These are phyloP conservation scores for Sporodiniella umbellata DNA, from an alignment of 371 early-diverging fungal genomes.

Conservation along the genomic window DNA sequence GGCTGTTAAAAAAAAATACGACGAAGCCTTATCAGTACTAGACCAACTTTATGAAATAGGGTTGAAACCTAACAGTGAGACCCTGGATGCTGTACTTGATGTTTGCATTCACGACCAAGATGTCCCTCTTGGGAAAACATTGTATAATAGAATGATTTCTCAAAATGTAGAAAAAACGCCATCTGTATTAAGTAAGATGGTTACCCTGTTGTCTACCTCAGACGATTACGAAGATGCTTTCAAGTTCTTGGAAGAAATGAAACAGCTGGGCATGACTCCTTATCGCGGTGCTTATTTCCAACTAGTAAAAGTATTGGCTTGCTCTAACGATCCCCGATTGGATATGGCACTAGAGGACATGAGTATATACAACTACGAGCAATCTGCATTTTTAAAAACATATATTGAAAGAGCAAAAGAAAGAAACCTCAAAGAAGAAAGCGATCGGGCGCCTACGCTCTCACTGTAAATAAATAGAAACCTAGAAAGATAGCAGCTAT, in stretches of 20 bases:
- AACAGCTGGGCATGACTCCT: slow-evolving; percentile 57
- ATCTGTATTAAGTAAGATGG: slow-evolving; percentile 58
- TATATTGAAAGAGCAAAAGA: slow-evolving; percentile 10
- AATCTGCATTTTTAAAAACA: slow-evolving; percentile 9
- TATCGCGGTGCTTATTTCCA: slow-evolving; percentile 53
- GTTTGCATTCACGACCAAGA: slow-evolving; percentile 52
- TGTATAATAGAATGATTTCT: slow-evolving; percentile 39
- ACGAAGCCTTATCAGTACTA: slow-evolving; percentile 44
- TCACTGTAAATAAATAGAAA: too few relatives aligned
- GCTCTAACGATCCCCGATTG: slow-evolving; percentile 61
- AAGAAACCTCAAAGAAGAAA: too few relatives aligned
- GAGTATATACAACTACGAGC: slow-evolving; percentile 56
- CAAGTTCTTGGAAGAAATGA: slow-evolving; percentile 71
- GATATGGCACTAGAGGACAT: slow-evolving; percentile 65
- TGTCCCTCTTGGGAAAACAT: slow-evolving; percentile 37
- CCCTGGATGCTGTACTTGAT: slow-evolving; percentile 58
- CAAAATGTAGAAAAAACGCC: slow-evolving; percentile 37
- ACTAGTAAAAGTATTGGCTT: slow-evolving; percentile 60
- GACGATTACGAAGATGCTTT: slow-evolving; percentile 77
- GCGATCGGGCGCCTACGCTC: too few relatives aligned
- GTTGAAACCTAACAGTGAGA: slow-evolving; percentile 47
- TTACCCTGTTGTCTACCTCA: slow-evolving; percentile 48
- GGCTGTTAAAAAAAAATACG: slow-evolving; percentile 38
- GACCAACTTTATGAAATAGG: slow-evolving; percentile 27
- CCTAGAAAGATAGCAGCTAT: too few relatives aligned